Percentiles rank a stretch among this genome's conserved stretches.
These are phyloP conservation scores for Pseudogymnoascus sp. DNA, from an alignment of 2,329 filamentous ascomycete species.

Conservation along the genomic window DNA sequence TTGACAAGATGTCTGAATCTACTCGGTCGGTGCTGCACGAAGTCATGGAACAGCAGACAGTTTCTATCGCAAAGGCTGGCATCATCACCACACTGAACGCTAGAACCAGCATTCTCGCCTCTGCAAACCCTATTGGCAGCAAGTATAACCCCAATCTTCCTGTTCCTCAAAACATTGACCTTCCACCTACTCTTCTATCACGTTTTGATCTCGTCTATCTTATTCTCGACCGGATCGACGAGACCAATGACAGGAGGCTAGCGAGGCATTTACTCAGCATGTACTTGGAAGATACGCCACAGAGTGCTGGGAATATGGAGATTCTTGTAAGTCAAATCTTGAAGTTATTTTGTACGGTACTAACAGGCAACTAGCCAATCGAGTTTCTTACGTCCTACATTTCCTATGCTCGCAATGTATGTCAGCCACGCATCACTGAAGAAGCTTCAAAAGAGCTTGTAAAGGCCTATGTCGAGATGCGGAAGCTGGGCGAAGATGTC, in stretches of 20 bases:
- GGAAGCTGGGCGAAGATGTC: constrained; percentile 80
- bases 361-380: constrained; percentile 55
- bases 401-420: constrained; percentile 81
- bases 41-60: constrained; percentile 76
- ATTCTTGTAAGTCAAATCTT: constrained; percentile 58
- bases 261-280: constrained; percentile 91
- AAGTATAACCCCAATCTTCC: constrained; percentile 95
- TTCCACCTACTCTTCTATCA: constrained; percentile 88
- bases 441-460: constrained; percentile 79
- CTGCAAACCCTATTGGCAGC: constrained; percentile 94
- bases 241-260: constrained; percentile 77
- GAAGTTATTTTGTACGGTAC: constrained; percentile 14
- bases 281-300: constrained; percentile 91
- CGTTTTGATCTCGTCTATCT: constrained; percentile 97
- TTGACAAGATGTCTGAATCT: constrained; percentile 72
- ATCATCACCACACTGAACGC: constrained; percentile 89
- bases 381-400: constrained; percentile 97
- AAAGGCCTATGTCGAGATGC: constrained; percentile 86
- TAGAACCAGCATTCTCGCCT: constrained; percentile 88
- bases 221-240: constrained; percentile 88
- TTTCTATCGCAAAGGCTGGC: constrained; percentile 70
- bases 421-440: constrained; percentile 74
- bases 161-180: constrained; percentile 95
- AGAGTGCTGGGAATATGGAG: constrained; percentile 66
- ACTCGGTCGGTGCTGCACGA: constrained; percentile 69